Evolutionary conservation across 306 rosid genomes (phyloP).

Genomic region (Fragaria ananassa): DNA sequence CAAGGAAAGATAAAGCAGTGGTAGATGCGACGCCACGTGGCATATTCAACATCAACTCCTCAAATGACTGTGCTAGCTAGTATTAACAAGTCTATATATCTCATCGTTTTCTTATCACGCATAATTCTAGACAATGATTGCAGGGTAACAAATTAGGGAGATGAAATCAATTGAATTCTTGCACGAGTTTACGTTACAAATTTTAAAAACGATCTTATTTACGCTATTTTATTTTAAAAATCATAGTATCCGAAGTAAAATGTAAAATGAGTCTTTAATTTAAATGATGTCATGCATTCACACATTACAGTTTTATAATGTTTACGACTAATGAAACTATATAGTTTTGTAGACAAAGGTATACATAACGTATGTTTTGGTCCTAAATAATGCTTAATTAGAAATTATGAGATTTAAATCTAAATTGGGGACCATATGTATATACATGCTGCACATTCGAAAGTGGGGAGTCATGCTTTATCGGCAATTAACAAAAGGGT

Average conservation of each 20-base stretch:
- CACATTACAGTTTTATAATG: too few species aligned
- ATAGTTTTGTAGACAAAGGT: background rate
- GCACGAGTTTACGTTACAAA: too few species aligned
- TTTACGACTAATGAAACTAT: background rate
- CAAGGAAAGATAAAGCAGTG: constrained; percentile 75
- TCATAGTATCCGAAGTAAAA: too few species aligned
- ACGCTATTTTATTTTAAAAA: too few species aligned
- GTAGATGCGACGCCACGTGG: constrained; percentile 60
- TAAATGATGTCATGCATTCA: too few species aligned
- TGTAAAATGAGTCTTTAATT: too few species aligned
- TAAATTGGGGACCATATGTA: constrained; percentile 23
- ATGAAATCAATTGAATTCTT: background rate
- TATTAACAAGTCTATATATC: constrained; percentile 18
- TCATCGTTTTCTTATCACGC: constrained; percentile 30
- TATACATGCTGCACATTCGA: constrained; percentile 34
- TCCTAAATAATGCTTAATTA: background rate
- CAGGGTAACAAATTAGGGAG: background rate
- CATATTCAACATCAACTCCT: constrained; percentile 36
- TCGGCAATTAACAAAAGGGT: constrained; percentile 66
- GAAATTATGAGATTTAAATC: background rate
- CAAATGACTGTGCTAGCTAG: constrained; percentile 30
- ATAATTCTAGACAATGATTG: constrained; percentile 24
- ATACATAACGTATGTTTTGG: background rate
- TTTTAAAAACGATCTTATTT: too few species aligned
- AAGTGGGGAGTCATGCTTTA: constrained; percentile 75